A percentile compares a stretch with the other conserved stretches of the same genome.
Conservation (phyloP, 371 early-diverging fungal species). For the Mucor irregularis region DNA sequence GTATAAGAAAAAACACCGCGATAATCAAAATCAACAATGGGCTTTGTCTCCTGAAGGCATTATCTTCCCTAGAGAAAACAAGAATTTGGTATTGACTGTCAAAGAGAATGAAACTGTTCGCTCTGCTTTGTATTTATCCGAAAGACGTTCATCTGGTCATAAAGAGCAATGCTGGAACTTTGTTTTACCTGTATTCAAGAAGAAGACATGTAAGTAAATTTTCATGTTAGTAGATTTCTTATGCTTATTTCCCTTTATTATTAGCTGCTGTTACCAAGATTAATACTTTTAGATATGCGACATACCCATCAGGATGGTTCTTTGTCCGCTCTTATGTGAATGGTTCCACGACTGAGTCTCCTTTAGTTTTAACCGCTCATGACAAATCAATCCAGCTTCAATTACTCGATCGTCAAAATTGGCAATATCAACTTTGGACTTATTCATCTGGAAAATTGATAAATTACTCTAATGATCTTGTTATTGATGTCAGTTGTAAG, state of each 20-base stretch:
- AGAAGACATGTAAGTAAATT: constrained; percentile 32
- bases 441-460: constrained; percentile 49
- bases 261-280: constrained; percentile 22
- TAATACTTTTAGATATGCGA: constrained; percentile 39
- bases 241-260: not conserved
- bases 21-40: constrained; percentile 44
- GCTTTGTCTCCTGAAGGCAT: constrained; percentile 37
- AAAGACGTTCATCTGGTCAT: constrained; percentile 25
- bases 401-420: constrained; percentile 30
- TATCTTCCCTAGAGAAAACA: constrained; percentile 28
- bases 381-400: constrained; percentile 26
- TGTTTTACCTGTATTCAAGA: constrained; percentile 50
- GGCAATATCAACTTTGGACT: constrained; percentile 55
- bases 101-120: constrained; percentile 27
- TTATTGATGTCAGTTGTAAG: constrained; percentile 41
- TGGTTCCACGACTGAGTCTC: constrained; percentile 37
- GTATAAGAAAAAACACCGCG: constrained; percentile 35
- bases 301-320: constrained; percentile 47
- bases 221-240: not conserved
- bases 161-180: constrained; percentile 54
- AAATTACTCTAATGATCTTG: constrained; percentile 52
- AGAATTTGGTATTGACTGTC: constrained; percentile 32
- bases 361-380: constrained; percentile 37
- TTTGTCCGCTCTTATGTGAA: constrained; percentile 33
- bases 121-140: constrained; percentile 26